Evolutionary conservation across 148 eudicot species (phyloP).

Genomic region (Camellia lanceoleosa): DNA sequence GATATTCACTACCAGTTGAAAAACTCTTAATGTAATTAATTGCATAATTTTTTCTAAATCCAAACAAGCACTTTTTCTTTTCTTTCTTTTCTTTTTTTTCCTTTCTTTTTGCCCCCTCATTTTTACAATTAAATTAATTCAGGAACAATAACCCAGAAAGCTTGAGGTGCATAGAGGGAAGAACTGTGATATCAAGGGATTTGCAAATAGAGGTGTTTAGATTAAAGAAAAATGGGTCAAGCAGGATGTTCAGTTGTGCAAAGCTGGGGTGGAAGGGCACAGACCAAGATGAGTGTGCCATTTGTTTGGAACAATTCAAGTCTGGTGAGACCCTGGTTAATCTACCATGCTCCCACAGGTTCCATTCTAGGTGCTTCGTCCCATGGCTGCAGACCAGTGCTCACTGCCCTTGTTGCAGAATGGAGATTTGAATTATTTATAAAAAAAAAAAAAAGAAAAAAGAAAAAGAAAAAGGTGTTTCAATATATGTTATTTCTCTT

Average conservation of each 20-base stretch:
- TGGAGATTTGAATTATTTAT: constrained; percentile 18
- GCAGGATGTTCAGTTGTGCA: constrained; percentile 35
- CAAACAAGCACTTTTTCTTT: background rate
- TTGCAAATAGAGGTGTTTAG: constrained; percentile 40
- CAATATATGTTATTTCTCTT: no score
- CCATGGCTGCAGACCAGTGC: constrained; percentile 71
- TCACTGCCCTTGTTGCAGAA: constrained; percentile 84
- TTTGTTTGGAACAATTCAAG: constrained; percentile 63
- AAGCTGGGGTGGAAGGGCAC: constrained; percentile 48
- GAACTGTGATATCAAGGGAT: constrained; percentile 17
- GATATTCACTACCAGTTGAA: no score
- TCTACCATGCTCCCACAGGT: constrained; percentile 60
- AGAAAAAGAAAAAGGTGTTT: no score
- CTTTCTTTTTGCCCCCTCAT: background rate
- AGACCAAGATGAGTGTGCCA: constrained; percentile 68
- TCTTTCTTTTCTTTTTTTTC: background rate
- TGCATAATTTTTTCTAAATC: no score
- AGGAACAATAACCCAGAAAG: constrained; percentile 32
- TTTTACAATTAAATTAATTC: background rate
- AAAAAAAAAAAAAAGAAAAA: background rate
- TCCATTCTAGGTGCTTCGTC: constrained; percentile 63
- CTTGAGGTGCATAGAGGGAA: constrained; percentile 19
- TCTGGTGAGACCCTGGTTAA: constrained; percentile 49
- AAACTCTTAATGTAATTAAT: no score
- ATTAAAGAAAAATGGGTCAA: constrained; percentile 32